These are phyloP conservation scores for Ustilaginoidea virens DNA, from an alignment of 2,329 filamentous ascomycete species.

Conservation along the genomic window DNA sequence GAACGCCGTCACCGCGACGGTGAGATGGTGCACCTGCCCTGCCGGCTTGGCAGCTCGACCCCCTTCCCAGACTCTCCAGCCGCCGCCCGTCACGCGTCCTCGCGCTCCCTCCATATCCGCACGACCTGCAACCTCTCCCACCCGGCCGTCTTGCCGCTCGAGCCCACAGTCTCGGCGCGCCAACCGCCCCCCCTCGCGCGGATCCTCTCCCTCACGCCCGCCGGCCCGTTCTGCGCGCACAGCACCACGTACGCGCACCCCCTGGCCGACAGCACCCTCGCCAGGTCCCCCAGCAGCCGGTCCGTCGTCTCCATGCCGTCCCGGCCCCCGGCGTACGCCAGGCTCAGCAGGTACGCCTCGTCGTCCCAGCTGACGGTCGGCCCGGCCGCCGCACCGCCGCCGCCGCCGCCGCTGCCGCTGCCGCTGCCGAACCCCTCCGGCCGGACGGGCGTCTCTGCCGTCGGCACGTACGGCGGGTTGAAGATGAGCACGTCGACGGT, in stretches of 20 bases:
- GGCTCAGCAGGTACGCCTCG: conserved; percentile 67
- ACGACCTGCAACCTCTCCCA: conserved; percentile 92
- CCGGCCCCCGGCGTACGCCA: conserved; percentile 77
- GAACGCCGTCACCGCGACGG: too few species aligned
- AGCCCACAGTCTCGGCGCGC: conserved; percentile 62
- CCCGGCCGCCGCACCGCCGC: conserved; percentile 7
- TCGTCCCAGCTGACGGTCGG: conserved; percentile 45
- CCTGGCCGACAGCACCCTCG: conserved; percentile 41
- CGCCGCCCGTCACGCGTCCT: too few species aligned
- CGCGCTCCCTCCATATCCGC: conserved; percentile 64
- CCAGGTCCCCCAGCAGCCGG: conserved; percentile 55
- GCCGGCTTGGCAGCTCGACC: background rate
- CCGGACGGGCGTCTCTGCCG: conserved; percentile 51
- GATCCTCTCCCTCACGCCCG: conserved; percentile 51
- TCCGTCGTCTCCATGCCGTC: conserved; percentile 94
- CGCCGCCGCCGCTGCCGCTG: conserved; percentile 10
- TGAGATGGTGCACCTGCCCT: too few species aligned
- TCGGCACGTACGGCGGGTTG: conserved; percentile 95
- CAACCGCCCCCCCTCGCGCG: conserved; percentile 38
- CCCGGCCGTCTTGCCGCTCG: conserved; percentile 74
- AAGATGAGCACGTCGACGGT: conserved; percentile 75
- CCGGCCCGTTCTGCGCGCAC: conserved; percentile 80
- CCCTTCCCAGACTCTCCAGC: too few species aligned
- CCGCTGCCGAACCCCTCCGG: conserved; percentile 16
- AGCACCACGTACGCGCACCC: conserved; percentile 84